These are phyloP conservation scores for Canna indica DNA, from an alignment of 176 grass and related monocot genomes.

Conservation along the genomic window DNA sequence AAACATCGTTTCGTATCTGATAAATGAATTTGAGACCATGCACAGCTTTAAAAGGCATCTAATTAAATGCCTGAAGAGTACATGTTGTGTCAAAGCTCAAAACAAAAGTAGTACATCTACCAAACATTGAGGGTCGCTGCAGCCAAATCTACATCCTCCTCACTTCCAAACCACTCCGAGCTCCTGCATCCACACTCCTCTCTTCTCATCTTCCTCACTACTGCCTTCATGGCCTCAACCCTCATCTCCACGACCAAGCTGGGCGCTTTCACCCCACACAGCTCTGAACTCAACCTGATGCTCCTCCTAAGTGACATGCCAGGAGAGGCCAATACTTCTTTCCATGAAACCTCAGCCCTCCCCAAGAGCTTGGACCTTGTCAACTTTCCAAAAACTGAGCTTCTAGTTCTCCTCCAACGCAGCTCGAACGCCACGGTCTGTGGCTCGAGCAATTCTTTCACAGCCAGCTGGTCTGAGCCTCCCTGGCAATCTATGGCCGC, in stretches of 20 bases:
- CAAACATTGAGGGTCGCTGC: neutral
- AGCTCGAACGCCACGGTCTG: slow-evolving; percentile 18
- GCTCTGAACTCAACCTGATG: slow-evolving; percentile 19
- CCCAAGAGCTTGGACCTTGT: slow-evolving; percentile 35
- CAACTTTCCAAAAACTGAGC: neutral
- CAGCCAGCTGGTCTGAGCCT: neutral
- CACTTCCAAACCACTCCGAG: neutral
- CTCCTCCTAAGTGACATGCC: slow-evolving; percentile 22
- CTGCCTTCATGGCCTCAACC: neutral
- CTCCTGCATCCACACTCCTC: neutral
- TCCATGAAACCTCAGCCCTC: slow-evolving; percentile 35
- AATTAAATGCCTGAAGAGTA: no score
- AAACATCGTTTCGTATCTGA: no score
- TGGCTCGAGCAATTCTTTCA: neutral
- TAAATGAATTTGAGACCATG: no score
- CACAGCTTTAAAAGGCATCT: no score
- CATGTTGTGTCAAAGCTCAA: no score
- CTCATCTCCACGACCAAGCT: neutral
- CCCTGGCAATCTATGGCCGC: neutral
- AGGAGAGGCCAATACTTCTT: neutral
- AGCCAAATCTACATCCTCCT: neutral
- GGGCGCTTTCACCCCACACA: slow-evolving; percentile 24
- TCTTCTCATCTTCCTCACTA: neutral
- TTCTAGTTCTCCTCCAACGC: neutral
- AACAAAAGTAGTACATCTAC: no score